Evolutionary conservation across 2,329 filamentous ascomycete genomes (phyloP), one percentile per base, ranked within the genome.

Genomic region (Aspergillus ustus): DNA sequence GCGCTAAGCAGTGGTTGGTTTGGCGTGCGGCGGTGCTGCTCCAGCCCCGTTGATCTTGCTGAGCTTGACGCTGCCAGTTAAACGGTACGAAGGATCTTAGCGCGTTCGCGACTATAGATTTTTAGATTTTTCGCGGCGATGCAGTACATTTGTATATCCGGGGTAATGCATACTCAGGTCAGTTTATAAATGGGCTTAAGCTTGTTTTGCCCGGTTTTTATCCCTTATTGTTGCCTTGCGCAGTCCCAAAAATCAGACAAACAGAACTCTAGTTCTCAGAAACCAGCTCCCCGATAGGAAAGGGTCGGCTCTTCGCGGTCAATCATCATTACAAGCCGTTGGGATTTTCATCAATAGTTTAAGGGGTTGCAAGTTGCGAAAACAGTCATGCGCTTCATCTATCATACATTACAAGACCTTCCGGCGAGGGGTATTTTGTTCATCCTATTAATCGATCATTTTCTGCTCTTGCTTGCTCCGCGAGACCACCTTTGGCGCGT

Each of bases 381-480:
- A 25, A 45, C 28, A 44, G 20, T 49, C 54, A 25, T 57, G 31
- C 29, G 19, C 22, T 53, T 59, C 22, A 50, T 57, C 44, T 61
- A 58, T 50, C 52, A 58, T 61, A 58, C 54, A 58, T 53, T 8
- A 49, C n/a, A 25, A 25, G 28, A n/a, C 13, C 37, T 52, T 46
- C 34, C 15, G 25, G 29, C 22, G 19, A 49, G 28, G 13, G 20
- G 34, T 17, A 20, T 25, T 50, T 28, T 48, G 9, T 59, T 51
- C 31, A 48, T 19, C 52, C 15, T 29, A 44, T 8, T 84, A 83
- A 89, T 79, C 92, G 88, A 70, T 90, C 92, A 77, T 98, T 98
- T 72, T 96, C 92, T 25, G 89, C 87, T 59, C 91, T 92, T 66
- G 91, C 86, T 80, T 96, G 91, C 43, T 92, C 92, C 46, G 91